Evolutionary conservation across 2,329 filamentous ascomycete genomes (phyloP), one percentile per base, ranked within the genome.

Genomic region (Fusarium sp.): DNA sequence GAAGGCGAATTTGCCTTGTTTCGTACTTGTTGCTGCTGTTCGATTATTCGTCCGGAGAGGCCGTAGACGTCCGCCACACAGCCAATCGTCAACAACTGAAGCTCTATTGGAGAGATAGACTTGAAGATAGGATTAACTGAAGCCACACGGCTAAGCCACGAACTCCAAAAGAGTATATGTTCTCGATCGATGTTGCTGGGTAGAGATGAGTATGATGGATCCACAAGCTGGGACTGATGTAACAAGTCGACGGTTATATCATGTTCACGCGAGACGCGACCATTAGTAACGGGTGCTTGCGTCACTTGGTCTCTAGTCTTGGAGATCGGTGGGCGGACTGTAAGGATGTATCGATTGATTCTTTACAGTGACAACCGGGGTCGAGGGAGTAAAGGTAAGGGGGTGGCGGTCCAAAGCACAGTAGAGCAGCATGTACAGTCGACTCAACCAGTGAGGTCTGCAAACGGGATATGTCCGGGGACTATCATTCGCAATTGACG

Each of bases 241-340:
- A 33, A 20, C 65, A 31, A 27, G 57, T 69, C 2, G 6, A 9
- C 36, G 31, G 16, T 25, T 68, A 65, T 71, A 70, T 35, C 13
- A 68, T 36, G 62, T 64, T 13, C 18, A 40, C 45, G 13, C 47
- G n/a, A 22, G 9, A 64, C 50, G 58, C 40, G 29, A 29, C 52
- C 52, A 66, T 54, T 22, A 20, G 22, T 22, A 64, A 56, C 33
- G 36, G 52, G 31, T 2, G 14, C 29, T 65, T 73, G 63, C 72
- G 72, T 74, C 72, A 74, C 69, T 63, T 27, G 31, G 35, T 64
- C 59, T 61, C 42, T 59, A 58, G 27, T 40, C 27, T 54, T 65
- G 25, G 31, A 27, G 33, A 16, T 27, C 45, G 2, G 68, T 71
- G 64, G 36, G 22, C 20, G 16, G 38, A 16, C 70, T 33, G 35